These are phyloP conservation scores for Cucurbitaria berberidis DNA, from an alignment of 2,329 filamentous ascomycete species.

Conservation along the genomic window DNA sequence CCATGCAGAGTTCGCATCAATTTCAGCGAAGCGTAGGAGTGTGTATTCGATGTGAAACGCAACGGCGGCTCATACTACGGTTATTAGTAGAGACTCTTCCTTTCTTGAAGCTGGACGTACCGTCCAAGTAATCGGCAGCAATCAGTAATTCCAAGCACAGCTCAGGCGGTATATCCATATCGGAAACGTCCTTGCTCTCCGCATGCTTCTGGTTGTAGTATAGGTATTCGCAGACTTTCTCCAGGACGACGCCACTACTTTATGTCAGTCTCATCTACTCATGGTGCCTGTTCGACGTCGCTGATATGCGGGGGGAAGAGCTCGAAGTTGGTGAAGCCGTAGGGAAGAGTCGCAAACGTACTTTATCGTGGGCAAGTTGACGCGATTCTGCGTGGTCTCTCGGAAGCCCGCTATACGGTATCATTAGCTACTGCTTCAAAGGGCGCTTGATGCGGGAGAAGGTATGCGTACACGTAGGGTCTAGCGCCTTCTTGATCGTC, in stretches of 20 bases:
- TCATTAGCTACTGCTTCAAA: not conserved
- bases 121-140: constrained; percentile 74
- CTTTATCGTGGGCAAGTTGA: constrained; percentile 76
- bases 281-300: not conserved
- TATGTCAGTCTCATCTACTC: constrained; percentile 7
- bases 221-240: constrained; percentile 83
- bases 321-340: not conserved
- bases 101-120: constrained; percentile 12
- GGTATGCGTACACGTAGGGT: constrained; percentile 64
- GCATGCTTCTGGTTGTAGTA: constrained; percentile 80
- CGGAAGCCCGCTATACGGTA: constrained; percentile 63
- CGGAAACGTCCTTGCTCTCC: constrained; percentile 73
- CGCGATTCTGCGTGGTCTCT: constrained; percentile 69
- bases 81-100: not conserved
- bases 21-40: not conserved
- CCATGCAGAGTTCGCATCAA: not conserved
- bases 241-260: constrained; percentile 71
- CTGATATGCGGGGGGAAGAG: not conserved
- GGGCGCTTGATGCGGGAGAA: not conserved
- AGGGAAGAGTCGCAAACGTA: constrained; percentile 49
- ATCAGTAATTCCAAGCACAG: constrained; percentile 78
- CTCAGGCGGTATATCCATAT: constrained; percentile 81
- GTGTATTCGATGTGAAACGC: not conserved
- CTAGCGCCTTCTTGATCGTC: constrained; percentile 76
- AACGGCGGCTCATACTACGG: not conserved